phyloP scores from a whole-genome alignment of 352 stramenopile genomes.

The Phytophthora capsici region DNA sequence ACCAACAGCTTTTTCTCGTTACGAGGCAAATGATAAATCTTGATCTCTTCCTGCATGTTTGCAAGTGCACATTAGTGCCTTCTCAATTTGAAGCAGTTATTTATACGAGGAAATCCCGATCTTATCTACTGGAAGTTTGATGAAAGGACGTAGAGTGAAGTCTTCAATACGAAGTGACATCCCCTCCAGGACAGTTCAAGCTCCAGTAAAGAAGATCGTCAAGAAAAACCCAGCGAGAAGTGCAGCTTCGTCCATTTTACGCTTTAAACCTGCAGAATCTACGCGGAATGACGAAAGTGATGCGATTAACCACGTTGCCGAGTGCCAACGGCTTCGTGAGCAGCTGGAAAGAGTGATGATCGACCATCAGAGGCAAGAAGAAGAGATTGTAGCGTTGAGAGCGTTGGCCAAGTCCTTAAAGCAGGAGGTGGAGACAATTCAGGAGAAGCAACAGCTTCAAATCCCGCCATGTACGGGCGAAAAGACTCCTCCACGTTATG shows the following conservation, averaged over 20 bases:
- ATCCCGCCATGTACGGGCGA: not conserved
- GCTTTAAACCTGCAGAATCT: slow-evolving; percentile 7
- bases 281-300: not conserved
- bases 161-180: not conserved
- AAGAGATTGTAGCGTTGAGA: slow-evolving; percentile 66
- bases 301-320: slow-evolving; percentile 22
- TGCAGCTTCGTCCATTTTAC: slow-evolving; percentile 13
- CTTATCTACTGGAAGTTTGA: slow-evolving; percentile 6
- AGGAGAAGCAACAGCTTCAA: slow-evolving; percentile 25
- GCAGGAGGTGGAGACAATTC: slow-evolving; percentile 58
- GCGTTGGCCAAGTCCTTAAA: slow-evolving; percentile 61
- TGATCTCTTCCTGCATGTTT: slow-evolving; percentile 29
- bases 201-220: slow-evolving; percentile 11
- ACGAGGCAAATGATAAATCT: slow-evolving; percentile 30
- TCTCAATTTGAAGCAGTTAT: slow-evolving; percentile 9
- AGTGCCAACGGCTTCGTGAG: slow-evolving; percentile 53
- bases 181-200: not conserved
- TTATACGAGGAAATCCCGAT: slow-evolving; percentile 16
- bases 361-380: slow-evolving; percentile 57
- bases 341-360: slow-evolving; percentile 53
- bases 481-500: slow-evolving; percentile 15
- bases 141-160: slow-evolving; percentile 28
- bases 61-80: not conserved
- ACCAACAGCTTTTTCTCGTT: slow-evolving; percentile 49
- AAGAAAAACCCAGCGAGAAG: slow-evolving; percentile 12